Percentiles rank a stretch among this genome's conserved stretches.
phyloP scores from a whole-genome alignment of 495 filamentous ascomycete species.

The Tuber melanosporum region DNA sequence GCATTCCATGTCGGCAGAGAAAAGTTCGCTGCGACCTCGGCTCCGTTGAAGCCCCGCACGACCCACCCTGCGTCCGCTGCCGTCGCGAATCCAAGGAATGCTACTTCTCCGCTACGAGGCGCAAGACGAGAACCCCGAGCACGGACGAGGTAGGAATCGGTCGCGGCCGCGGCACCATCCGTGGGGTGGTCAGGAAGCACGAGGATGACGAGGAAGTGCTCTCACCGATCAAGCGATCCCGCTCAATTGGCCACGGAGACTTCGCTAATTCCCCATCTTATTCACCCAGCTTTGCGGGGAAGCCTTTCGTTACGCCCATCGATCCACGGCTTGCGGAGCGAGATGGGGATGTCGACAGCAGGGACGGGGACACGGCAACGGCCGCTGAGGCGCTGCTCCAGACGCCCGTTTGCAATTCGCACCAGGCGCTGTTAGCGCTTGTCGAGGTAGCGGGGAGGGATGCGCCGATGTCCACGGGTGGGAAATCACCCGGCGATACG shows the following conservation, averaged over 20 bases:
- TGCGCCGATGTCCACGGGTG: constrained; percentile 26
- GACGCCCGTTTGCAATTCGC: constrained; percentile 54
- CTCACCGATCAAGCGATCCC: constrained; percentile 18
- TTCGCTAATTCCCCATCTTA: constrained; percentile 24
- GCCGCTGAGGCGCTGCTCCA: constrained; percentile 53
- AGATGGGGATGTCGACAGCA: constrained; percentile 17
- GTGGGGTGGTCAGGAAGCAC: constrained; percentile 44
- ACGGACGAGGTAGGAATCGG: constrained; percentile 48
- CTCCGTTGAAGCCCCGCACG: constrained; percentile 87
- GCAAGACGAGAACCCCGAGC: constrained; percentile 77
- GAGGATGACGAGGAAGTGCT: constrained; percentile 27
- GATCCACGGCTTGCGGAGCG: constrained; percentile 24
- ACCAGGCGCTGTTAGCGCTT: constrained; percentile 55
- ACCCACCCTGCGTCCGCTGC: constrained; percentile 90
- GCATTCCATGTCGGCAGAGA: constrained; percentile 81
- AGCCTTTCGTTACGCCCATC: constrained; percentile 20
- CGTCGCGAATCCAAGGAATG: constrained; percentile 76
- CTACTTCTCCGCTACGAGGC: constrained; percentile 90
- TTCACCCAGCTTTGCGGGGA: constrained; percentile 17
- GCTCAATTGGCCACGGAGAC: constrained; percentile 30
- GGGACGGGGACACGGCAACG: constrained; percentile 34
- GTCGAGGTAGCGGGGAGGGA: constrained; percentile 54
- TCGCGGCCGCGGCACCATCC: constrained; percentile 51
- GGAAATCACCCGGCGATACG: constrained; percentile 29
- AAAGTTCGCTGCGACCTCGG: constrained; percentile 93